Percentiles rank a stretch among this genome's conserved stretches.
These are phyloP conservation scores for Hyaloscypha finlandica DNA, from an alignment of 495 filamentous ascomycete species.

Conservation along the genomic window DNA sequence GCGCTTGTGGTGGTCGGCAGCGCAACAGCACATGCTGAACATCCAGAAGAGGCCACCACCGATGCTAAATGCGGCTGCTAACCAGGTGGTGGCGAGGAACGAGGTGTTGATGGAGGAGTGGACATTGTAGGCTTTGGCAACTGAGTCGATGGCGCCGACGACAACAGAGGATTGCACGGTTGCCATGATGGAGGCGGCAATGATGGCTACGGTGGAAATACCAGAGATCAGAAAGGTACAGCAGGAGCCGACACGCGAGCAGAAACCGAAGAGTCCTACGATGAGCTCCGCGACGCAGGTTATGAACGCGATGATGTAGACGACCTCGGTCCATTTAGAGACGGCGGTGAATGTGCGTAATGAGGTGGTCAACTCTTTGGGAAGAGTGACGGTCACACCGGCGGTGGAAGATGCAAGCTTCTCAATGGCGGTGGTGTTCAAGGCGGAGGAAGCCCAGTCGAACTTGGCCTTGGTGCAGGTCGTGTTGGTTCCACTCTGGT, in stretches of 20 bases:
- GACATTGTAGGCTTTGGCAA: slow-evolving; percentile 67
- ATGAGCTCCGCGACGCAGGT: slow-evolving; percentile 74
- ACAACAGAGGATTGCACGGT: slow-evolving; percentile 63
- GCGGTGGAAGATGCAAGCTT: slow-evolving; percentile 40
- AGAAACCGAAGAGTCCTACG: slow-evolving; percentile 77
- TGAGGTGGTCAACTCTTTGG: slow-evolving; percentile 61
- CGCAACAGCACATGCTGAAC: slow-evolving; percentile 88
- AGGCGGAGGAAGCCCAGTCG: slow-evolving; percentile 74
- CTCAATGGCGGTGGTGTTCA: slow-evolving; percentile 54
- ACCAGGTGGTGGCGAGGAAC: slow-evolving; percentile 73
- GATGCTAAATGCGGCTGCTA: slow-evolving; percentile 74
- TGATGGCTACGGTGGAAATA: slow-evolving; percentile 61
- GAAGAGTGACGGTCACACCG: slow-evolving; percentile 53
- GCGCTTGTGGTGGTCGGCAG: slow-evolving; percentile 39
- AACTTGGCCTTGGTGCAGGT: slow-evolving; percentile 65
- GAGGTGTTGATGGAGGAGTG: slow-evolving; percentile 60
- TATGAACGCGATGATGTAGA: slow-evolving; percentile 50
- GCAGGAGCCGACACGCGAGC: slow-evolving; percentile 49
- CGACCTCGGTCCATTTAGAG: slow-evolving; percentile 76
- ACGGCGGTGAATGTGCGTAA: slow-evolving; percentile 71
- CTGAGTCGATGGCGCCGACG: slow-evolving; percentile 66
- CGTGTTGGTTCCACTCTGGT: slow-evolving; percentile 48
- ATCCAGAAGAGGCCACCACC: slow-evolving; percentile 83
- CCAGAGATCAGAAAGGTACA: slow-evolving; percentile 47
- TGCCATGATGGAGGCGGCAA: slow-evolving; percentile 58